phyloP scores from a whole-genome alignment of 2,329 filamentous ascomycete genomes.

The Chaetomiaceae sp. region DNA sequence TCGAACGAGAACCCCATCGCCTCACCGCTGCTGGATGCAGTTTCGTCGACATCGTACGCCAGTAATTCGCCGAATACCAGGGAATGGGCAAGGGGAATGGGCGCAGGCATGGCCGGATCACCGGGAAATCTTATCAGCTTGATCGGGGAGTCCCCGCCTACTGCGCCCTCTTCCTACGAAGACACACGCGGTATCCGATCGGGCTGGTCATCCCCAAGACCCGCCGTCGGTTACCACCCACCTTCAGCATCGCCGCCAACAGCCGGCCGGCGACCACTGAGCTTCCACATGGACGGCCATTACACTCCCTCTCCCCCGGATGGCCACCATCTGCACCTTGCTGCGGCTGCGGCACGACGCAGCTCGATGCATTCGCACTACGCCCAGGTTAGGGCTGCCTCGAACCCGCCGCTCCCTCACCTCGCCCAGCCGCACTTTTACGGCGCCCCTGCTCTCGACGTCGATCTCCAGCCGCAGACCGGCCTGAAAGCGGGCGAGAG shows the following conservation, averaged over 20 bases:
- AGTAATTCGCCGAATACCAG: conserved; percentile 45
- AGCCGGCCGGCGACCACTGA: conserved; percentile 42
- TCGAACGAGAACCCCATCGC: conserved; percentile 39
- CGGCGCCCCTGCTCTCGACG: conserved; percentile 66
- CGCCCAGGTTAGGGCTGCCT: conserved; percentile 40
- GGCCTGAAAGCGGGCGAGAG: conserved; percentile 60
- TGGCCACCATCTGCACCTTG: conserved; percentile 34
- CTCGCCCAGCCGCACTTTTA: conserved; percentile 75
- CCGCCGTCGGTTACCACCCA: conserved; percentile 41
- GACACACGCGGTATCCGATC: conserved; percentile 41
- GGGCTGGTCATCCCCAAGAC: conserved; percentile 43
- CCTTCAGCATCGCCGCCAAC: conserved; percentile 38
- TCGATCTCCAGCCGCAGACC: conserved; percentile 45
- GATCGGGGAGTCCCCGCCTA: conserved; percentile 49
- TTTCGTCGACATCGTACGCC: conserved; percentile 46
- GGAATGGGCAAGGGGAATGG: conserved; percentile 39
- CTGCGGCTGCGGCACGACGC: conserved; percentile 37
- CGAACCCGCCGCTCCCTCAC: conserved; percentile 65
- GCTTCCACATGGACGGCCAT: conserved; percentile 49
- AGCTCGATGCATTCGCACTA: conserved; percentile 50
- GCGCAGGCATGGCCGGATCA: conserved; percentile 44
- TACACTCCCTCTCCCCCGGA: conserved; percentile 36
- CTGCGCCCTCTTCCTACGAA: conserved; percentile 49
- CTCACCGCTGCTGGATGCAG: conserved; percentile 45
- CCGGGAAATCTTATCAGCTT: conserved; percentile 50